Percentiles rank a stretch among this genome's conserved stretches.
Conservation (phyloP, 352 stramenopile genomes). For the Albugo candida region DNA sequence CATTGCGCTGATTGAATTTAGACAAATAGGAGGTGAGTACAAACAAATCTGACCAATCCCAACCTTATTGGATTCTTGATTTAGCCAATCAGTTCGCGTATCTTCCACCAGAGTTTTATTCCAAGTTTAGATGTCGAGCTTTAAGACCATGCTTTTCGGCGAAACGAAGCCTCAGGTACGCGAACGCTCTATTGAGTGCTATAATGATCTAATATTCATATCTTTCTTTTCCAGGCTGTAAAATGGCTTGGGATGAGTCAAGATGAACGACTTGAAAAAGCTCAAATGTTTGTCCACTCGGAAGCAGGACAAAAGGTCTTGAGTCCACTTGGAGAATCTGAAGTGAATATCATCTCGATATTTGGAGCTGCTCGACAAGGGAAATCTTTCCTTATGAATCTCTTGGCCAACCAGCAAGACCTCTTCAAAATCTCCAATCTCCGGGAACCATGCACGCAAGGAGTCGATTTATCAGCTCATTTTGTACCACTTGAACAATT, state of each 20-base stretch:
- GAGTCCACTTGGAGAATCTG: conserved; percentile 30
- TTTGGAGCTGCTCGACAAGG: conserved; percentile 67
- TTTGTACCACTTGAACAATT: conserved; percentile 52
- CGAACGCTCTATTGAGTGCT: no score
- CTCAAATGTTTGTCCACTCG: conserved; percentile 41
- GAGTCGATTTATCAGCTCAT: conserved; percentile 59
- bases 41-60: no score
- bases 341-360: conserved; percentile 71
- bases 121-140: conserved; percentile 12
- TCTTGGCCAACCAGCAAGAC: conserved; percentile 69
- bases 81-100: no score
- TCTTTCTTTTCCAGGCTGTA: conserved; percentile 21
- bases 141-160: conserved; percentile 21
- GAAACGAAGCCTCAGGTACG: conserved; percentile 11
- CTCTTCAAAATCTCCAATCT: conserved; percentile 79
- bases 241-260: conserved; percentile 68
- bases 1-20: conserved; percentile 4
- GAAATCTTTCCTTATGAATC: conserved; percentile 78
- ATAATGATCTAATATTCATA: not conserved
- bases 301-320: conserved; percentile 42
- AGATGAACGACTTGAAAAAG: conserved; percentile 12
- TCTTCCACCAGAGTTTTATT: no score
- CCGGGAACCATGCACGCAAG: conserved; percentile 68
- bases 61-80: no score
- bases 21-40: no score